A percentile compares a stretch with the other conserved stretches of the same genome.
Evolutionary conservation across 2,329 filamentous ascomycete species (phyloP).

Genomic region (Metarhizium sp.): DNA sequence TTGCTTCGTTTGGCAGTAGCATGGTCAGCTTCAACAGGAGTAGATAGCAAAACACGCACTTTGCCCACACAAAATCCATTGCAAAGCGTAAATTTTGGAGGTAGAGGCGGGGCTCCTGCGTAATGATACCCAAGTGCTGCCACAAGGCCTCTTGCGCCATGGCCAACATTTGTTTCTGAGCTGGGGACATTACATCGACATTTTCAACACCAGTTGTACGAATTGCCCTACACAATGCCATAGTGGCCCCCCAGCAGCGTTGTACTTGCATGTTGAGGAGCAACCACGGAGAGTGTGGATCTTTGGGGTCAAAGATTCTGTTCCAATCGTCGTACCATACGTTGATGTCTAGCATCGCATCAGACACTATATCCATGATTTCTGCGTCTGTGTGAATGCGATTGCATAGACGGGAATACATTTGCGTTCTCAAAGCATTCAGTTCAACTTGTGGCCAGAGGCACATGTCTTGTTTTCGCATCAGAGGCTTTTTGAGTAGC

Average conservation of each 20-base stretch:
- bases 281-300: slow-evolving; percentile 19
- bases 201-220: no score
- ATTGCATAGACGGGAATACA: slow-evolving; percentile 24
- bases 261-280: slow-evolving; percentile 40
- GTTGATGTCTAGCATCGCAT: slow-evolving; percentile 36
- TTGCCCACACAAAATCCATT: slow-evolving; percentile 50
- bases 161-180: no score
- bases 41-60: slow-evolving; percentile 47
- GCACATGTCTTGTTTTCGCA: slow-evolving; percentile 38
- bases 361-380: slow-evolving; percentile 28
- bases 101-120: slow-evolving; percentile 24
- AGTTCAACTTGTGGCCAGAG: slow-evolving; percentile 42
- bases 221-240: slow-evolving; percentile 40
- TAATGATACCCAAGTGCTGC: no score
- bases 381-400: slow-evolving; percentile 20
- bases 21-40: slow-evolving; percentile 42
- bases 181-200: no score
- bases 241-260: slow-evolving; percentile 43
- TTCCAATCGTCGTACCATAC: slow-evolving; percentile 35
- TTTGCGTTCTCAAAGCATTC: slow-evolving; percentile 21
- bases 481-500: slow-evolving; percentile 30
- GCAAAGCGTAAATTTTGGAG: slow-evolving; percentile 41
- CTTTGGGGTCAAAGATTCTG: slow-evolving; percentile 15
- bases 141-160: no score
- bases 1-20: slow-evolving; percentile 20